These are phyloP conservation scores for Adansonia gregorii DNA, from an alignment of 441 rosid genomes.

Conservation along the genomic window DNA sequence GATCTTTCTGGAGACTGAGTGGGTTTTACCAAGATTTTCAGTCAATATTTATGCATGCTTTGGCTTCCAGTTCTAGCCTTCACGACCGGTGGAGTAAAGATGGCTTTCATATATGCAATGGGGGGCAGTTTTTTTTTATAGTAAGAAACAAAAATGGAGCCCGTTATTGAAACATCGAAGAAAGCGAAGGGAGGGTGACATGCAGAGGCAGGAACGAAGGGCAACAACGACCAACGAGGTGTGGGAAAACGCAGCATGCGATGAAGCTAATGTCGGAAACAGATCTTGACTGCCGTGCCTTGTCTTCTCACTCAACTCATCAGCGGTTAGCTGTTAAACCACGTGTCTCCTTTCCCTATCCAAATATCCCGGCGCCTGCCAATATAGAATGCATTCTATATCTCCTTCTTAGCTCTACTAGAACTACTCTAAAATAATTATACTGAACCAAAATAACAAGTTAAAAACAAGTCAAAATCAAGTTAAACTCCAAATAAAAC, in stretches of 20 bases:
- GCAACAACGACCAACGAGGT: conserved; percentile 36
- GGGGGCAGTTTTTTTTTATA: conserved; percentile 16
- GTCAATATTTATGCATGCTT: neutral
- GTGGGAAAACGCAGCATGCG: conserved; percentile 31
- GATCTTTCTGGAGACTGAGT: conserved; percentile 1
- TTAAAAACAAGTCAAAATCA: neutral
- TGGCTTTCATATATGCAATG: neutral
- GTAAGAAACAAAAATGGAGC: neutral
- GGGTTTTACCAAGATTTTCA: conserved; percentile 11
- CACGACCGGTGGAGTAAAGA: neutral
- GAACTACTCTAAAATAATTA: neutral
- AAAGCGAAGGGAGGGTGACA: conserved; percentile 23
- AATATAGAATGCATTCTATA: neutral
- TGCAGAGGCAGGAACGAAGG: conserved; percentile 21
- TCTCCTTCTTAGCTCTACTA: neutral
- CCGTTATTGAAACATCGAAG: conserved; percentile 12
- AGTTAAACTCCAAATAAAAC: neutral
- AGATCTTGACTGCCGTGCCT: conserved; percentile 17
- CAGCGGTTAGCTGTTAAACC: neutral
- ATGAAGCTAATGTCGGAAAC: conserved; percentile 36
- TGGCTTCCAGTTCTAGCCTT: neutral
- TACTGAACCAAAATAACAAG: too few relatives aligned
- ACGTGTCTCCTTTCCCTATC: conserved; percentile 23
- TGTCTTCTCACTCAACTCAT: neutral
- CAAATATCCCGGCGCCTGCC: conserved; percentile 14